Percentiles rank a stretch among this genome's conserved stretches.
These are phyloP conservation scores for Talaromyces islandicus DNA, from an alignment of 2,329 filamentous ascomycete species.

Conservation along the genomic window DNA sequence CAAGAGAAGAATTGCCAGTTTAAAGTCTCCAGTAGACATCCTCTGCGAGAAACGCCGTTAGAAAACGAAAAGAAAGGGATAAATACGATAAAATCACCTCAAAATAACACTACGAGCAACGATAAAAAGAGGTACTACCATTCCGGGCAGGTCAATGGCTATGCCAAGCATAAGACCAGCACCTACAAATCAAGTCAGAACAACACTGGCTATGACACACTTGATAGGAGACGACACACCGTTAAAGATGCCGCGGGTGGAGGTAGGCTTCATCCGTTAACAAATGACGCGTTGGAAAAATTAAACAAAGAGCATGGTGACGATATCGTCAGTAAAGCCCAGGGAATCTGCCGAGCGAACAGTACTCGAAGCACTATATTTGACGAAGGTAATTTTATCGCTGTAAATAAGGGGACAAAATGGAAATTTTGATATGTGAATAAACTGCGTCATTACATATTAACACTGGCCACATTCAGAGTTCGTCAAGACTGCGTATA, in stretches of 20 bases:
- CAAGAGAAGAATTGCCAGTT: neutral
- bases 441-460: neutral
- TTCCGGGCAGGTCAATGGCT: neutral
- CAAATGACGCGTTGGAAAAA: neutral
- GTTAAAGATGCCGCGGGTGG: neutral
- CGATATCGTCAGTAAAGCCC: neutral
- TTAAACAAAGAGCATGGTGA: neutral
- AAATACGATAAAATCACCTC: neutral
- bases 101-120: neutral
- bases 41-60: neutral
- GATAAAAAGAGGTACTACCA: neutral
- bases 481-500: too few relatives aligned
- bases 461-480: neutral
- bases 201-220: neutral
- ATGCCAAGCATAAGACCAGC: neutral
- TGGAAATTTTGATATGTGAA: neutral
- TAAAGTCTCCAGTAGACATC: neutral
- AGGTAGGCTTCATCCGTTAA: neutral
- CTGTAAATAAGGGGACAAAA: neutral
- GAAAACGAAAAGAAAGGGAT: neutral
- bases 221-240: neutral
- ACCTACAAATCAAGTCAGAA: neutral
- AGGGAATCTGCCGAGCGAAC: neutral
- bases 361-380: neutral
- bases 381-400: neutral